Evolutionary conservation across 768 basidiomycete genomes (phyloP).

Genomic region (Ramaria rubella): DNA sequence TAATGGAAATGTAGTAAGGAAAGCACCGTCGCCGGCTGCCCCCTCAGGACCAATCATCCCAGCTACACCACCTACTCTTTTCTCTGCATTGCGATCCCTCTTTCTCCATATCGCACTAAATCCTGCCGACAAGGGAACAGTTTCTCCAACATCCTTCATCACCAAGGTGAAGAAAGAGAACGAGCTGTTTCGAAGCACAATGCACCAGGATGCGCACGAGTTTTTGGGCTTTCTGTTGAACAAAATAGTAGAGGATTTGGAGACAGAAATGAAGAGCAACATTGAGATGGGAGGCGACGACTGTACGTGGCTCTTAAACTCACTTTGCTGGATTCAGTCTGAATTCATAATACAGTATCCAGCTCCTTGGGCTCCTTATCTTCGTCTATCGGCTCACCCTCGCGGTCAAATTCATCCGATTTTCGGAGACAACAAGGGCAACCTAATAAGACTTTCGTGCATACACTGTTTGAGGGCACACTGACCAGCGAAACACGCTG

Average conservation of each 20-base stretch:
- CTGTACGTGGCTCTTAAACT: slow-evolving; percentile 52
- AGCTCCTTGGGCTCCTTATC: slow-evolving; percentile 52
- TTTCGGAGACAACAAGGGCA: slow-evolving; percentile 10
- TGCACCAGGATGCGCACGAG: slow-evolving; percentile 99
- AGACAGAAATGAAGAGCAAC: slow-evolving; percentile 51
- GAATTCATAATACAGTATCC: slow-evolving; percentile 49
- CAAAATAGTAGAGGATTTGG: slow-evolving; percentile 87
- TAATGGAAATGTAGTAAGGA: slow-evolving; percentile 23
- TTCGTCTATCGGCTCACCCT: slow-evolving; percentile 32
- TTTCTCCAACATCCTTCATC: slow-evolving; percentile 87
- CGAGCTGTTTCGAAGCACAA: slow-evolving; percentile 80
- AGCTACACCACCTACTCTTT: slow-evolving; percentile 63
- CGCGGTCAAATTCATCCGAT: slow-evolving; percentile 12
- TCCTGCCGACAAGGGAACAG: slow-evolving; percentile 72
- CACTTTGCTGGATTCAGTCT: too few relatives aligned
- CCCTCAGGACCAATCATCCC: slow-evolving; percentile 42
- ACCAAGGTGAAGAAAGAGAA: slow-evolving; percentile 91
- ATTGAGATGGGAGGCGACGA: slow-evolving; percentile 31
- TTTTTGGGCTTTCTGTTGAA: slow-evolving; percentile 94
- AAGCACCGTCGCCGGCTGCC: not conserved
- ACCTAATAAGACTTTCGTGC: slow-evolving; percentile 64
- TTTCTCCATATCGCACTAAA: slow-evolving; percentile 78
- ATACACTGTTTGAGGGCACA: slow-evolving; percentile 86
- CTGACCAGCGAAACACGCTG: slow-evolving; percentile 97
- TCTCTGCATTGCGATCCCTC: slow-evolving; percentile 89